These are phyloP conservation scores for Pythium aquatile DNA, from an alignment of 352 stramenopile genomes.

Conservation along the genomic window DNA sequence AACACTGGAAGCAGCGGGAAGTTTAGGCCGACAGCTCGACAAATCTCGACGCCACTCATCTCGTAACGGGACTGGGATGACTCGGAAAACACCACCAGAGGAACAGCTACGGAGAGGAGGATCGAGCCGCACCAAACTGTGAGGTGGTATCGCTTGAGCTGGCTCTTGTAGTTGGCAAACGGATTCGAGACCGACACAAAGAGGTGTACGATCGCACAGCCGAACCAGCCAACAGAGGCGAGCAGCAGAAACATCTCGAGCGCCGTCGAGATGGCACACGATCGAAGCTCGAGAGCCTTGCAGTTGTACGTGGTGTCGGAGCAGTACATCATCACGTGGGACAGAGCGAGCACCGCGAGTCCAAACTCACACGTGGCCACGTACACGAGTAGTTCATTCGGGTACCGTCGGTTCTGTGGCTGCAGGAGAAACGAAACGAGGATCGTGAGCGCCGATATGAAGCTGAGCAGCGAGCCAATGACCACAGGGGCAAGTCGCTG, in stretches of 20 bases:
- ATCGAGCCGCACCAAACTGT: slow-evolving; percentile 52
- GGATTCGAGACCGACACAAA: slow-evolving; percentile 77
- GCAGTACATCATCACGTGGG: slow-evolving; percentile 49
- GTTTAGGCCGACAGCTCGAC: slow-evolving; percentile 42
- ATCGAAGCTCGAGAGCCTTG: slow-evolving; percentile 33
- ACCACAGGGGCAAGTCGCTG: slow-evolving; percentile 46
- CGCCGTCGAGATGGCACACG: slow-evolving; percentile 37
- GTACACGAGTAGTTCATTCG: slow-evolving; percentile 68
- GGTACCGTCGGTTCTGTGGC: slow-evolving; percentile 36
- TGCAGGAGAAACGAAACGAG: slow-evolving; percentile 51
- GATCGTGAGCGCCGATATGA: slow-evolving; percentile 48
- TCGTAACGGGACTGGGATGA: slow-evolving; percentile 35
- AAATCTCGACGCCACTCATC: slow-evolving; percentile 50
- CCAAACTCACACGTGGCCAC: slow-evolving; percentile 62
- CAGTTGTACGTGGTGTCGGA: slow-evolving; percentile 34
- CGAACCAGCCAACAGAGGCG: slow-evolving; percentile 65
- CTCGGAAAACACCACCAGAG: slow-evolving; percentile 42
- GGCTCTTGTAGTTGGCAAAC: slow-evolving; percentile 68
- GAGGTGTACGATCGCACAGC: slow-evolving; percentile 63
- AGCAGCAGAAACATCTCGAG: slow-evolving; percentile 66
- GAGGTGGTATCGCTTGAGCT: slow-evolving; percentile 55
- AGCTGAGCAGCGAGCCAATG: slow-evolving; percentile 47
- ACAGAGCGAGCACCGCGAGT: slow-evolving; percentile 42
- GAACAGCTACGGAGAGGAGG: slow-evolving; percentile 38
- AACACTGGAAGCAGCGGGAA: slow-evolving; percentile 44